phyloP scores from a whole-genome alignment of 257 asterid genomes.

The Apocynum venetum region DNA sequence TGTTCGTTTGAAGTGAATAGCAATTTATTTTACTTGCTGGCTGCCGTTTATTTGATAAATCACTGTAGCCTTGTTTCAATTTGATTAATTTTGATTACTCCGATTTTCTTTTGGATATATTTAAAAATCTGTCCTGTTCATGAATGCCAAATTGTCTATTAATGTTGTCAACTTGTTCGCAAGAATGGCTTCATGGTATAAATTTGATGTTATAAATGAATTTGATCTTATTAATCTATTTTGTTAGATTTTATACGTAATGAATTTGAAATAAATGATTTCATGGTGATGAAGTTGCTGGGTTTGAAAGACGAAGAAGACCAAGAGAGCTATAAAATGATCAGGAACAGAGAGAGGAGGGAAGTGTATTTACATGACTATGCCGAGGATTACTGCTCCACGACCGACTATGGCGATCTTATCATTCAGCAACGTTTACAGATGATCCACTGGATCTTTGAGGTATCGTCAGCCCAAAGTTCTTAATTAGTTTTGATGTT shows the following conservation, averaged over 20 bases:
- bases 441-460: slow-evolving; percentile 94
- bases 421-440: slow-evolving; percentile 73
- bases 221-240: neutral
- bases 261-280: neutral
- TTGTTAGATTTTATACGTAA: neutral
- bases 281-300: slow-evolving; percentile 38
- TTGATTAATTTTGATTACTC: neutral
- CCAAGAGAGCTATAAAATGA: slow-evolving; percentile 69
- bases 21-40: neutral
- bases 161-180: neutral
- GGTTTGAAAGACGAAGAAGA: slow-evolving; percentile 64
- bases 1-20: neutral
- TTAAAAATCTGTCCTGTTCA: too few relatives aligned
- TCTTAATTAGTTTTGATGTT: neutral
- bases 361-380: slow-evolving; percentile 74
- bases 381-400: slow-evolving; percentile 66
- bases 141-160: neutral
- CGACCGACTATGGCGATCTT: slow-evolving; percentile 59
- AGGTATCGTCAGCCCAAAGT: slow-evolving; percentile 39
- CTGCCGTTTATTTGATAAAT: neutral
- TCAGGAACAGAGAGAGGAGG: slow-evolving; percentile 76
- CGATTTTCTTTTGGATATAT: neutral
- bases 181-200: neutral
- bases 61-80: neutral
- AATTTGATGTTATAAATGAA: too few relatives aligned